These are phyloP conservation scores for Solanum etuberosum DNA, from an alignment of 257 asterid species.

Conservation along the genomic window DNA sequence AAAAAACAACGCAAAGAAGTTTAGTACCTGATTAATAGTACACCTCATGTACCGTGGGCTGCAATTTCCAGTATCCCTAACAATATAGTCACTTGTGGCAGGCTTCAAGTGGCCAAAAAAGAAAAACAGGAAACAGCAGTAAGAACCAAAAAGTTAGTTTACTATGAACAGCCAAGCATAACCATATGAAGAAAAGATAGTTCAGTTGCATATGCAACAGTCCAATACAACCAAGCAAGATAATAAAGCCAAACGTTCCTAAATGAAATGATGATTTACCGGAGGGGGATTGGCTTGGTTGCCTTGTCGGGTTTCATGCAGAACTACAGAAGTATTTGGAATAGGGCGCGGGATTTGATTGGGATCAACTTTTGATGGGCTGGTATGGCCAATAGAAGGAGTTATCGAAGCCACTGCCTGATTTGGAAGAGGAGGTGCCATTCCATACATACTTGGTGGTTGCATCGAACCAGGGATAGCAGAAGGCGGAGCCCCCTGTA, in stretches of 20 bases:
- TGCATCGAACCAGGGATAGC: constrained; percentile 56
- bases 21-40: constrained; percentile 73
- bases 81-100: constrained; percentile 90
- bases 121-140: constrained; percentile 3
- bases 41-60: constrained; percentile 98
- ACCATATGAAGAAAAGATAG: not conserved
- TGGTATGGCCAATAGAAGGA: constrained; percentile 41
- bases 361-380: constrained; percentile 88
- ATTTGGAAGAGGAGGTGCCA: constrained; percentile 66
- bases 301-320: constrained; percentile 90
- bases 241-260: not conserved
- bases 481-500: constrained; percentile 64
- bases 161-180: not conserved
- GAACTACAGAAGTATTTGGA: constrained; percentile 49
- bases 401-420: constrained; percentile 55
- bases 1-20: constrained; percentile 2
- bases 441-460: constrained; percentile 67
- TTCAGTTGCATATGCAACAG: not conserved
- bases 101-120: constrained; percentile 48
- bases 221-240: not conserved
- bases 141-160: not conserved
- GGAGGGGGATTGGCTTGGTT: constrained; percentile 99
- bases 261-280: constrained; percentile 28
- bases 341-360: constrained; percentile 92
- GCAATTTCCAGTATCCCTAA: constrained; percentile 93